phyloP scores from a whole-genome alignment of 495 filamentous ascomycete species.

The Xylaria scruposa region DNA sequence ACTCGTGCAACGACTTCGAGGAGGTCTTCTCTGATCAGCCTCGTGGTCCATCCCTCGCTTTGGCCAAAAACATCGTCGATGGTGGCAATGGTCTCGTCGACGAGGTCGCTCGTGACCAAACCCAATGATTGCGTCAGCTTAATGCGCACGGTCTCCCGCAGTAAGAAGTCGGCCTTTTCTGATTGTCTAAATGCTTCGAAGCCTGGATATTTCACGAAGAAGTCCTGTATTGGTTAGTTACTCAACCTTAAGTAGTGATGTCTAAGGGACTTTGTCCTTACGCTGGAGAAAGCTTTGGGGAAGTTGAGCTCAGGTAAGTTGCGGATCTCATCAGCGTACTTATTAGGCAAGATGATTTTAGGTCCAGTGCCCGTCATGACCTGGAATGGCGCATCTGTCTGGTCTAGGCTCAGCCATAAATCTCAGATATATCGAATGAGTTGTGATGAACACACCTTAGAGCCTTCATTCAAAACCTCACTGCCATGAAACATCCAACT shows the following conservation, averaged over 20 bases:
- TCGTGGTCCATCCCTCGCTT: constrained; percentile 30
- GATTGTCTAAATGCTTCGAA: constrained; percentile 51
- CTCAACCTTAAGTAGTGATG: not conserved
- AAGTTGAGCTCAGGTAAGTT: constrained; percentile 50
- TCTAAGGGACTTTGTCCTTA: constrained; percentile 28
- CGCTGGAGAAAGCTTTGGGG: constrained; percentile 48
- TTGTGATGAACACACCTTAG: constrained; percentile 26
- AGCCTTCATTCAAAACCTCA: constrained; percentile 34
- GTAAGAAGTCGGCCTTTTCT: constrained; percentile 30
- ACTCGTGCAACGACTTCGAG: constrained; percentile 53
- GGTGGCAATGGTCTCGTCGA: constrained; percentile 49
- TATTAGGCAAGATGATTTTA: constrained; percentile 55
- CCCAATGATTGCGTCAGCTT: constrained; percentile 58
- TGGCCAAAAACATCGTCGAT: constrained; percentile 48
- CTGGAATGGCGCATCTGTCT: constrained; percentile 38
- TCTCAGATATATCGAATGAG: not conserved
- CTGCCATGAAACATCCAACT: constrained; percentile 36
- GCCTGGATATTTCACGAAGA: constrained; percentile 56
- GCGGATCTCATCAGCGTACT: constrained; percentile 58
- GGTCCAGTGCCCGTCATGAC: constrained; percentile 40
- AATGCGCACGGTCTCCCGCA: constrained; percentile 50
- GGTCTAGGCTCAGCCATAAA: not conserved
- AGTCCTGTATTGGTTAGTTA: constrained; percentile 38
- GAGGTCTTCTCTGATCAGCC: constrained; percentile 37
- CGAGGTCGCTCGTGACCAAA: constrained; percentile 49